phyloP scores from a whole-genome alignment of 306 rosid species.

The Glycyrrhiza uralensis region DNA sequence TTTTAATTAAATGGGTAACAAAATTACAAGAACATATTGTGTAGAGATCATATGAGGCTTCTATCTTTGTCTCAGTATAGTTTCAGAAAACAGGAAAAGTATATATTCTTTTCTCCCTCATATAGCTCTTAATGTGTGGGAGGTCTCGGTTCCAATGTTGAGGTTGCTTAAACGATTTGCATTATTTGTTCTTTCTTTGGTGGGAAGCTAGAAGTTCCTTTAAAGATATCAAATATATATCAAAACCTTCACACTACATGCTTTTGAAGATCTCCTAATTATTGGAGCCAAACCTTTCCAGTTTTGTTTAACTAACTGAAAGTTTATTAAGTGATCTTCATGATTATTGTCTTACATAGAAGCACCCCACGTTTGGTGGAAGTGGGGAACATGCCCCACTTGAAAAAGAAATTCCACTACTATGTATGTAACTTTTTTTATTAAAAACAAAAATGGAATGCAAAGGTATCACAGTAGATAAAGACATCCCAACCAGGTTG shows the following conservation, averaged over 20 bases:
- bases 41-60: background rate
- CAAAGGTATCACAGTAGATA: no score
- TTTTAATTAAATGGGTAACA: background rate
- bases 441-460: no score
- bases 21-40: background rate
- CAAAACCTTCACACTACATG: no score
- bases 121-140: background rate
- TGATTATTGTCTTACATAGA: background rate
- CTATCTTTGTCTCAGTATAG: background rate
- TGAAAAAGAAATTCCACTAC: background rate
- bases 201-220: background rate
- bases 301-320: background rate
- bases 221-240: background rate
- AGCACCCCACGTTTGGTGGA: background rate
- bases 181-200: constrained; percentile 12
- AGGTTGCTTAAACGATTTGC: background rate
- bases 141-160: background rate
- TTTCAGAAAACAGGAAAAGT: background rate
- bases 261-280: background rate
- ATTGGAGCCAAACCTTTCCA: background rate
- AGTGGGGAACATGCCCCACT: background rate
- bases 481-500: no score
- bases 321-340: background rate
- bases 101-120: constrained; percentile 32
- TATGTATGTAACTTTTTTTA: no score